phyloP scores from a whole-genome alignment of 768 basidiomycete genomes.

The Agrocybe praecox region DNA sequence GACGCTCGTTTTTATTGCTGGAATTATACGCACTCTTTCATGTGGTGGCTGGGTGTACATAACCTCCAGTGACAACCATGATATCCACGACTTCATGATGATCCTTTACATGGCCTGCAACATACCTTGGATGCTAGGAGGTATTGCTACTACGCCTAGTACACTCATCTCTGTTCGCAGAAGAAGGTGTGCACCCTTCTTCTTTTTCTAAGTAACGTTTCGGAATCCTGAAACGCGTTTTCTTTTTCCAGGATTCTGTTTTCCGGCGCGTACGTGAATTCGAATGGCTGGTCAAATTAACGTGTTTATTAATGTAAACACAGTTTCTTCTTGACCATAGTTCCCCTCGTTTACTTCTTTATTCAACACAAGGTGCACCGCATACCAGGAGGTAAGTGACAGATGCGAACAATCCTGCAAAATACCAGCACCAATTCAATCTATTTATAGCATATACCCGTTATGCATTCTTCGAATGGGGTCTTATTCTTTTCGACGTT shows the following conservation, averaged over 20 bases:
- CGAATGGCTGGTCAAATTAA: neutral
- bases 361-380: constrained; percentile 81
- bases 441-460: constrained; percentile 70
- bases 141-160: constrained; percentile 55
- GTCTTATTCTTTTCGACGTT: constrained; percentile 73
- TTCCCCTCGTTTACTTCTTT: constrained; percentile 83
- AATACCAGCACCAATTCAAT: neutral
- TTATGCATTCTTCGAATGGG: constrained; percentile 91
- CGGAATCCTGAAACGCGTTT: neutral
- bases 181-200: constrained; percentile 50
- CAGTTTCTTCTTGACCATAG: constrained; percentile 72
- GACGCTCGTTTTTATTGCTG: constrained; percentile 56
- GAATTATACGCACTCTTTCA: constrained; percentile 71
- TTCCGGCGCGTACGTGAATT: constrained; percentile 46
- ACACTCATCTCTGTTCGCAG: constrained; percentile 40
- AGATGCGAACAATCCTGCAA: neutral
- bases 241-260: constrained; percentile 46
- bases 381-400: constrained; percentile 70
- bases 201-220: neutral
- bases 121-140: constrained; percentile 87
- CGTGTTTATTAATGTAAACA: constrained; percentile 3
- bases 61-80: constrained; percentile 83
- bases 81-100: constrained; percentile 87
- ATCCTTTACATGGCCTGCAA: constrained; percentile 83
- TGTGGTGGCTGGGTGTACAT: constrained; percentile 95